Evolutionary conservation across 2,329 filamentous ascomycete genomes (phyloP).

Genomic region (Nothopassalora personata): DNA sequence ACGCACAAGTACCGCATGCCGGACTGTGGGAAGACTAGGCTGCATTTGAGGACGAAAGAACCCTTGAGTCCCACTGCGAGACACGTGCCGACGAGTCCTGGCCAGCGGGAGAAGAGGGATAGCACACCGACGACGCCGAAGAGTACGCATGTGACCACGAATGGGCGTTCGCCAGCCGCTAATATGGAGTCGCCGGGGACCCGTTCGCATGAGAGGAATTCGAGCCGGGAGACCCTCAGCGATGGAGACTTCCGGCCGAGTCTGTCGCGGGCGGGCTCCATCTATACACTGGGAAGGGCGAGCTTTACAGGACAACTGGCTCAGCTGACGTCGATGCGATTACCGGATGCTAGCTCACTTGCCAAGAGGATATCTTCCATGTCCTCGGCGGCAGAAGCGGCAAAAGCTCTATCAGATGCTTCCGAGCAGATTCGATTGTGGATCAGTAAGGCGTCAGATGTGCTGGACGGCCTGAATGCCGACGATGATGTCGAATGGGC

Average conservation of each 20-base stretch:
- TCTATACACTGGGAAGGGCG: constrained; percentile 86
- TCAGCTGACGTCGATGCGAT: constrained; percentile 81
- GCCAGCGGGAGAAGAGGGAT: constrained; percentile 1
- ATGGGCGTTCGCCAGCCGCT: constrained; percentile 15
- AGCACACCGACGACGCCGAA: constrained; percentile 16
- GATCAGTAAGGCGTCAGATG: constrained; percentile 88
- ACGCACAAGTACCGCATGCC: constrained; percentile 69
- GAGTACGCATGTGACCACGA: neutral
- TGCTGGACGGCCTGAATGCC: constrained; percentile 81
- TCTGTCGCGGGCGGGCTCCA: constrained; percentile 67
- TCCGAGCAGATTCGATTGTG: constrained; percentile 90
- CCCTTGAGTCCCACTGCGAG: constrained; percentile 26
- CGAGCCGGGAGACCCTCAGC: constrained; percentile 38
- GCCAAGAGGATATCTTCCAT: constrained; percentile 80
- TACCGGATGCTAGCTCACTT: constrained; percentile 79
- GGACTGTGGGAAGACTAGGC: constrained; percentile 59
- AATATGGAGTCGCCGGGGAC: constrained; percentile 3
- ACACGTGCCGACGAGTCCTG: constrained; percentile 8
- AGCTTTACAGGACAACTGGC: constrained; percentile 92
- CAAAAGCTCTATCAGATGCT: constrained; percentile 75
- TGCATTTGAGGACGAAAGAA: constrained; percentile 29
- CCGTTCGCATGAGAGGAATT: constrained; percentile 11
- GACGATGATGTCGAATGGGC: constrained; percentile 98
- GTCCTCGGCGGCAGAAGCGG: constrained; percentile 75
- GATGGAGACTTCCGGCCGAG: constrained; percentile 58